phyloP scores from a whole-genome alignment of 148 eudicot species.

The Fagopyrum tataricum region DNA sequence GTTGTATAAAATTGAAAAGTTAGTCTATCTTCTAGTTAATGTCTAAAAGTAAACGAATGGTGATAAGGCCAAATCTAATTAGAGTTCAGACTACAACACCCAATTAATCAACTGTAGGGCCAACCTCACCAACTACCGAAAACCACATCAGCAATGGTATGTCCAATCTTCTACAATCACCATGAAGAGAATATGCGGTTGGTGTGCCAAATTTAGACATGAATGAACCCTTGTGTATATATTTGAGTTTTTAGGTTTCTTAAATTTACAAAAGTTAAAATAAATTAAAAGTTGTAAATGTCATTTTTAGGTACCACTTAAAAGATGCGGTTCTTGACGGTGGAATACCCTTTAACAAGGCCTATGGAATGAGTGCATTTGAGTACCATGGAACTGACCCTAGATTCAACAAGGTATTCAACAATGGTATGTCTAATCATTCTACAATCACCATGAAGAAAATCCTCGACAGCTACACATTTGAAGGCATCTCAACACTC shows the following conservation, averaged over 20 bases:
- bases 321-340: constrained; percentile 22
- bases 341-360: constrained; percentile 13
- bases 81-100: too few relatives aligned
- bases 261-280: too few relatives aligned
- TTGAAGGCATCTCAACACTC: constrained; percentile 12
- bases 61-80: neutral
- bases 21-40: too few relatives aligned
- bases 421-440: constrained; percentile 16
- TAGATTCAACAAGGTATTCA: constrained; percentile 9
- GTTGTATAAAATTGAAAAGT: too few relatives aligned
- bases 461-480: constrained; percentile 13
- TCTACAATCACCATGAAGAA: constrained; percentile 17
- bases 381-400: constrained; percentile 18
- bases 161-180: too few relatives aligned
- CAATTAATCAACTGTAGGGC: neutral
- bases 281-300: too few relatives aligned
- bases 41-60: neutral
- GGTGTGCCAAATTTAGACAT: neutral
- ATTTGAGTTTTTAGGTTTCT: too few relatives aligned
- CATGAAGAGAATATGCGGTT: too few relatives aligned
- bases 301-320: constrained; percentile 7
- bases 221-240: too few relatives aligned
- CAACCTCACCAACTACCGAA: neutral
- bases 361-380: constrained; percentile 10
- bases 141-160: too few relatives aligned